Evolutionary conservation across 2,329 filamentous ascomycete genomes (phyloP), one percentile per base, ranked within the genome.

Genomic region (Hymenoscyphus scutula): DNA sequence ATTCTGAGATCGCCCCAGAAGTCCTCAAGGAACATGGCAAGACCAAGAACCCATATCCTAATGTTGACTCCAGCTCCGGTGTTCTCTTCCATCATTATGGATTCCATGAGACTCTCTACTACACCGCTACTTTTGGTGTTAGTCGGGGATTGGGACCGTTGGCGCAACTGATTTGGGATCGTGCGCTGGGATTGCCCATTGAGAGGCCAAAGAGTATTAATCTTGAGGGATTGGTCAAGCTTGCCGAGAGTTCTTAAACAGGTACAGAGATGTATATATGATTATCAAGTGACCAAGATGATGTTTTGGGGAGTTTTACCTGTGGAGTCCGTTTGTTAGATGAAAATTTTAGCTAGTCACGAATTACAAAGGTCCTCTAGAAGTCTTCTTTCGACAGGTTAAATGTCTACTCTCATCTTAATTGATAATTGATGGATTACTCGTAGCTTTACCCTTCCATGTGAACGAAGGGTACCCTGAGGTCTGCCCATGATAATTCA

Each of bases 121-220:
- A 98, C 81, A 89, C 87, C 3, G 87, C 85, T 63, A 89, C 87
- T 0, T 89, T 89, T 67, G 87, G 87, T 65, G 87, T 89, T 13
- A 87, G 84, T 64, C 80, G 87, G 69, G 87, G 87, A 59, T 81
- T 99, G 17, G 95, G 95, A 7, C 95, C 95, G 25, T 82, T 99
- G 56, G 92, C 92, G 53, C 95, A 99, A 78, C 83, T 99, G 67
- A 89, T 99, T 75, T 98, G 95, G 95, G 94, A 98, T 76, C 86
- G 95, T 57, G 93, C 93, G 17, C 79, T 99, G 66, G 95, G 95
- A 60, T 81, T 98, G 74, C 95, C 95, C 11, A 99, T 99, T 73
- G 95, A 99, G 86, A 84, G 94, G 66, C 95, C 95, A 57, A 99
- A 99, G 90, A 96, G 91, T 78, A 96, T 98, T 75, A 95, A 97